Conservation (phyloP, 2,329 filamentous ascomycete species). For the Rhynchosporium agropyri region DNA sequence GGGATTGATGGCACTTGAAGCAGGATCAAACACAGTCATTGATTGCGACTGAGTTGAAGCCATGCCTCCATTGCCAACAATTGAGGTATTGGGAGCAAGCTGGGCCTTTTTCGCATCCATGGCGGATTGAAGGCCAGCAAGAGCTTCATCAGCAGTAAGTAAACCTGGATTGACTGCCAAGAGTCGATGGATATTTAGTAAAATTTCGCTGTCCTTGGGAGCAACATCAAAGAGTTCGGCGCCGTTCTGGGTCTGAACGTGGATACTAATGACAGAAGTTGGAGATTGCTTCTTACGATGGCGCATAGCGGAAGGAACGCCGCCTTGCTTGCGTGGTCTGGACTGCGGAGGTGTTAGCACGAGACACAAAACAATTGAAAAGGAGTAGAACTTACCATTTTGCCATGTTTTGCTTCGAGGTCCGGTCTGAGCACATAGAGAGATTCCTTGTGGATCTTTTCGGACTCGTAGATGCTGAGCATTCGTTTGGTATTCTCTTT, state of each 20-base stretch:
- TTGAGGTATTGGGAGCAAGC: background rate
- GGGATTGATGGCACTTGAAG: background rate
- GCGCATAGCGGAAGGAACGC: slow-evolving; percentile 3
- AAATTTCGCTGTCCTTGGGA: background rate
- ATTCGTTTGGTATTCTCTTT: background rate
- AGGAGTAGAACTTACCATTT: slow-evolving; percentile 1
- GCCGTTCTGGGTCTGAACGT: slow-evolving; percentile 14
- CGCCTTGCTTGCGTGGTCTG: background rate
- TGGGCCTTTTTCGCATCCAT: background rate
- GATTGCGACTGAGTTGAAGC: background rate
- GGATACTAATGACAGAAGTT: background rate
- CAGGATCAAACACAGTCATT: background rate
- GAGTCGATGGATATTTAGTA: slow-evolving; percentile 6
- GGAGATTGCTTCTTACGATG: slow-evolving; percentile 4
- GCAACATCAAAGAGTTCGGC: background rate
- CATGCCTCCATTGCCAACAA: background rate
- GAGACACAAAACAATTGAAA: background rate
- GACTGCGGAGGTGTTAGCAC: background rate
- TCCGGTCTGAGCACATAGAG: slow-evolving; percentile 1
- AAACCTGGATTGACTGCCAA: background rate
- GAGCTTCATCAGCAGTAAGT: background rate
- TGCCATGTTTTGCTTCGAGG: background rate
- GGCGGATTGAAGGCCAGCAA: background rate
- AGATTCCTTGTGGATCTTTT: background rate
- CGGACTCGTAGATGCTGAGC: background rate